Conservation (phyloP, 768 basidiomycete species). For the Tephrocybe sp. region DNA sequence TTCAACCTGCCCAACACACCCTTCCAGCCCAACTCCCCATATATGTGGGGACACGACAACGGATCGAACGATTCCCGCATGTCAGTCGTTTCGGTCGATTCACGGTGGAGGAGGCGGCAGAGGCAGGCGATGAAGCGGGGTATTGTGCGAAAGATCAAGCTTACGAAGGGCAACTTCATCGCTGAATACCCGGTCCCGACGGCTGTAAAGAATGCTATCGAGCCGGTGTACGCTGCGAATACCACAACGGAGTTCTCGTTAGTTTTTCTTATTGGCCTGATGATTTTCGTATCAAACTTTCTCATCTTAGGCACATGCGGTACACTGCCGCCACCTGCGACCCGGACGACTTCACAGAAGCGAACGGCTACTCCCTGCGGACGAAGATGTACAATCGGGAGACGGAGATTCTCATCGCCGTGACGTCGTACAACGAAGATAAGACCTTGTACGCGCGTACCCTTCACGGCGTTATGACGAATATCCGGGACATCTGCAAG, state of each 20-base stretch:
- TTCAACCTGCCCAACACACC: conserved; percentile 23
- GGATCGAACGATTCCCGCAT: conserved; percentile 36
- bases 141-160: conserved; percentile 87
- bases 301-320: conserved; percentile 71
- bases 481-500: conserved; percentile 96
- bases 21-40: conserved; percentile 20
- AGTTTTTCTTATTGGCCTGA: conserved; percentile 27
- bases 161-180: conserved; percentile 92
- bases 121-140: conserved; percentile 89
- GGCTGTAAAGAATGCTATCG: conserved; percentile 79
- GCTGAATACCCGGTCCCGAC: conserved; percentile 87
- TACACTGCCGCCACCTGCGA: conserved; percentile 92
- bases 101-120: conserved; percentile 71
- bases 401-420: conserved; percentile 92
- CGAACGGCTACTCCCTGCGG: conserved; percentile 84
- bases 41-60: conserved; percentile 15
- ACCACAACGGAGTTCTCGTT: conserved; percentile 93
- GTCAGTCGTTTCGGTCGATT: conserved; percentile 58
- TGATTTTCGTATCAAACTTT: not conserved
- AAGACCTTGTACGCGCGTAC: conserved; percentile 88
- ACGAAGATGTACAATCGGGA: conserved; percentile 83
- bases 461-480: conserved; percentile 93
- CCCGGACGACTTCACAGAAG: conserved; percentile 83
- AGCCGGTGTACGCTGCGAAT: conserved; percentile 65
- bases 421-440: conserved; percentile 93